Base-by-base conservation (phyloP, 2,329 filamentous ascomycete species). In the Phaeosphaeria sp. region DNA sequence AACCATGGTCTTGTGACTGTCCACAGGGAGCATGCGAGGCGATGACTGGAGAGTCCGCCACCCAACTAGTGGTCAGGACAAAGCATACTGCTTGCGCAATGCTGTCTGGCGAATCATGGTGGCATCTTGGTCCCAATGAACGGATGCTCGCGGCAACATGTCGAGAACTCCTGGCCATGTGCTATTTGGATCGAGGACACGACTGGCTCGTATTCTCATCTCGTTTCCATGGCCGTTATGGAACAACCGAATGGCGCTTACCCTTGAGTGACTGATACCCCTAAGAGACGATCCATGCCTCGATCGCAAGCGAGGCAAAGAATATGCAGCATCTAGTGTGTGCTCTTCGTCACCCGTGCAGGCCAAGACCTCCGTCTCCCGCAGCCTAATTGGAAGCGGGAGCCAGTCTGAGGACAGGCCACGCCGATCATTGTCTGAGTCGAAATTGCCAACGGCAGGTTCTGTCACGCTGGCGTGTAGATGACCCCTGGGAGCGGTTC, bases 291-390 rank as follows among this genome's bases (percentile, higher is more conserved):
- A 62, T 53, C 40, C 62, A 63, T 63, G 60, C 53, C 50, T 67
- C 64, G 68, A 72, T 65, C 67, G 68, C 69, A 58, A 60, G 60
- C 21, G 30, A 36, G 30, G 30, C 44, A 62, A 64, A 66, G 64
- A 63, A 69, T 61, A 60, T 72, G 73, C 73, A 73, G 69, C 60
- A 43, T 64, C 59, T 53, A 53, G 30, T 43, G 43, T 44, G 51
- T 53, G 43, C 65, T 69, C 64, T 63, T 60, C 64, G 66, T 73
- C 68, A 74, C 74, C 72, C 71, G 70, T 74, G 70, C 74, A 66
- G 60, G 63, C 66, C 67, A 71, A 70, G 69, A 59, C 65, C 42
- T 44, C 58, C 57, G 68, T 67, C 67, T 73, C 71, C 74, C 69
- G 68, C 55, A 69, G 74, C 61, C 68, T 71, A 72, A 72, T 63